Evolutionary conservation across 169 alveolate species (phyloP).

Genomic region (Plasmodium berghei): DNA sequence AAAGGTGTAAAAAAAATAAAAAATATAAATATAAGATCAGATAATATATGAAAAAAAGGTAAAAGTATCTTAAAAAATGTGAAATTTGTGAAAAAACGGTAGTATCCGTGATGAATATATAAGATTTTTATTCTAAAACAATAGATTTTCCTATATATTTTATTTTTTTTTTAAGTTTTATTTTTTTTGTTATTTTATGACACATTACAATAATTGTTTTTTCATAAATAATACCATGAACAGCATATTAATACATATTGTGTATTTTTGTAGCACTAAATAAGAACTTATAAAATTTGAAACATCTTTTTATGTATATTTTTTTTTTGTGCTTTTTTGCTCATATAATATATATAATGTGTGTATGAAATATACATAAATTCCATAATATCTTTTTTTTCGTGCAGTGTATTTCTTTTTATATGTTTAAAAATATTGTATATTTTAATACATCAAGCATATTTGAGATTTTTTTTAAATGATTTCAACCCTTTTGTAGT

Average conservation of each 20-base stretch:
- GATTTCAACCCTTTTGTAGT: not conserved
- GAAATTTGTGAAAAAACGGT: slow-evolving; percentile 11
- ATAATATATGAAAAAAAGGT: slow-evolving; percentile 1
- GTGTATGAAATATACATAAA: slow-evolving; percentile 16
- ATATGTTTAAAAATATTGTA: slow-evolving; percentile 6
- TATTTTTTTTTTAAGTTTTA: slow-evolving; percentile 9
- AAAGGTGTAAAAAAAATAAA: slow-evolving; percentile 32
- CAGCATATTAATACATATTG: not conserved
- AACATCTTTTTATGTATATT: slow-evolving; percentile 6
- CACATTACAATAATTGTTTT: slow-evolving; percentile 12
- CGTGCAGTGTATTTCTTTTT: not conserved
- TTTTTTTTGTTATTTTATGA: slow-evolving; percentile 23
- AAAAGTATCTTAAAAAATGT: not conserved
- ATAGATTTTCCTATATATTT: too few relatives aligned
- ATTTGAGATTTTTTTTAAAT: not conserved
- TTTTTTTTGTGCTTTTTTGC: slow-evolving; percentile 1
- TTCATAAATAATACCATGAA: slow-evolving; percentile 7
- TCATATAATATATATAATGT: slow-evolving; percentile 17
- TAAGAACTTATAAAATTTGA: slow-evolving; percentile 7
- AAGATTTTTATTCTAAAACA: slow-evolving; percentile 14
- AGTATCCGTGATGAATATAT: slow-evolving; percentile 8
- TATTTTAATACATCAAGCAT: not conserved
- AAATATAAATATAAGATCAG: not conserved
- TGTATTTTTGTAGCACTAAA: not conserved
- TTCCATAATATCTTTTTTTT: not conserved